Evolutionary conservation across 306 rosid species (phyloP).

Genomic region (Corylus heterophylla): DNA sequence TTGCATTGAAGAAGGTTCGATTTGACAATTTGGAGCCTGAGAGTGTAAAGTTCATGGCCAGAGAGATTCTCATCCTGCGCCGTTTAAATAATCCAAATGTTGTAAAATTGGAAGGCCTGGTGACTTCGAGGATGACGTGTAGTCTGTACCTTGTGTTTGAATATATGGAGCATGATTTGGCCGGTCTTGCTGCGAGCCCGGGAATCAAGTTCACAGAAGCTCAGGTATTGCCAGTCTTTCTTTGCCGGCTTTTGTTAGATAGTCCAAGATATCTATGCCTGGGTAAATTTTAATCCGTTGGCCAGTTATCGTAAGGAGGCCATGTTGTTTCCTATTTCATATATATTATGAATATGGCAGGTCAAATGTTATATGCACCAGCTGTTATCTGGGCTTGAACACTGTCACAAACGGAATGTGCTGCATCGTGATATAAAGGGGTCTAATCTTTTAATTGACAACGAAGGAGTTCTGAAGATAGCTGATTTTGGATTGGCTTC

Average conservation of each 20-base stretch:
- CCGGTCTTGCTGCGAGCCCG: constrained; percentile 88
- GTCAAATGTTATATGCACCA: constrained; percentile 90
- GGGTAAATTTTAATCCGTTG: background rate
- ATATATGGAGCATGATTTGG: constrained; percentile 94
- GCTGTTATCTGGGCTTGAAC: constrained; percentile 83
- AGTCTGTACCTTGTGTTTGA: constrained; percentile 81
- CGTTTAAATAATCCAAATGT: constrained; percentile 91
- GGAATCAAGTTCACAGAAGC: constrained; percentile 73
- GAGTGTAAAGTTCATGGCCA: constrained; percentile 91
- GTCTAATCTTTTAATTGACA: constrained; percentile 83
- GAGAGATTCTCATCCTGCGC: constrained; percentile 84
- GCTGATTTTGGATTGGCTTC: constrained; percentile 97
- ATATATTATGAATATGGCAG: constrained; percentile 41
- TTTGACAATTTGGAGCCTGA: constrained; percentile 94
- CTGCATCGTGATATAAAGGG: constrained; percentile 93
- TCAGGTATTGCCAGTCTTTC: constrained; percentile 51
- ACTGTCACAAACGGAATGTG: constrained; percentile 74
- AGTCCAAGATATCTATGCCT: constrained; percentile 20
- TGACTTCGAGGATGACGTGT: constrained; percentile 89
- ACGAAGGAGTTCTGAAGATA: constrained; percentile 76
- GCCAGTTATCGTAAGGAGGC: constrained; percentile 12
- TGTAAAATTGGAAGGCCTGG: constrained; percentile 81
- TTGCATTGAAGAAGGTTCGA: constrained; percentile 85
- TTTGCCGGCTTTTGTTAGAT: constrained; percentile 17
- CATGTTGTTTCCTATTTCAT: constrained; percentile 29